Percentiles rank a stretch among this genome's conserved stretches.
These are phyloP conservation scores for Tolypocladium tundrense DNA, from an alignment of 2,329 filamentous ascomycete genomes.

Conservation along the genomic window DNA sequence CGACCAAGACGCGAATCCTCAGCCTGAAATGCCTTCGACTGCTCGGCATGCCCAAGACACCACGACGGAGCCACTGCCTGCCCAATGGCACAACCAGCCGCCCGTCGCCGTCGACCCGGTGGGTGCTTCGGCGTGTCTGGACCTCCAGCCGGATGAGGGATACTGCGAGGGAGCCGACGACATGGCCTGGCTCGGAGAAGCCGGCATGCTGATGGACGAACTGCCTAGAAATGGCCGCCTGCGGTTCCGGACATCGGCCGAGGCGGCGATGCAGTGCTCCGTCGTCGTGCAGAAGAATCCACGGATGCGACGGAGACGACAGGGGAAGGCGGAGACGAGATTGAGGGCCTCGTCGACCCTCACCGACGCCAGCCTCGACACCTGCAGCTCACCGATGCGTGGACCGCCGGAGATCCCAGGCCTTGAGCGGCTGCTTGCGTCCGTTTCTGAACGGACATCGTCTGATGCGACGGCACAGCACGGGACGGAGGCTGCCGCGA, in stretches of 20 bases:
- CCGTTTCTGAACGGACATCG: neutral
- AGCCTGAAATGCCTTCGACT: neutral
- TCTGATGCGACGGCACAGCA: neutral
- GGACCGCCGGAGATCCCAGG: neutral
- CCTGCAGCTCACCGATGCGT: neutral
- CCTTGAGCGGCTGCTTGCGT: neutral
- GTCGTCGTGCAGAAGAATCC: slow-evolving; percentile 5
- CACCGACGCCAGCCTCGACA: neutral
- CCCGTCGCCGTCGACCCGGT: neutral
- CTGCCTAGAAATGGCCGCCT: slow-evolving; percentile 2
- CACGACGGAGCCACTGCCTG: neutral
- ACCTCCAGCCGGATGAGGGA: slow-evolving; percentile 5
- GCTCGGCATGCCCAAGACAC: neutral
- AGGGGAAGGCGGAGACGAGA: slow-evolving; percentile 2
- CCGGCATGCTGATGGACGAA: neutral
- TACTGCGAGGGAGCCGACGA: slow-evolving; percentile 4
- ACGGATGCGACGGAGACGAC: slow-evolving; percentile 7
- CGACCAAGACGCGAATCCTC: neutral
- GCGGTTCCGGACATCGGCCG: slow-evolving; percentile 4
- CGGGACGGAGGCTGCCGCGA: neutral
- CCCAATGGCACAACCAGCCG: neutral
- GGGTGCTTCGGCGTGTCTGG: neutral
- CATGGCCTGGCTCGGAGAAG: neutral
- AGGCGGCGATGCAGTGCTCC: slow-evolving; percentile 7
- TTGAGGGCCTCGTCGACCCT: neutral